Evolutionary conservation across 208 protist genomes (phyloP).

Genomic region (Acanthamoeba castellanii): DNA sequence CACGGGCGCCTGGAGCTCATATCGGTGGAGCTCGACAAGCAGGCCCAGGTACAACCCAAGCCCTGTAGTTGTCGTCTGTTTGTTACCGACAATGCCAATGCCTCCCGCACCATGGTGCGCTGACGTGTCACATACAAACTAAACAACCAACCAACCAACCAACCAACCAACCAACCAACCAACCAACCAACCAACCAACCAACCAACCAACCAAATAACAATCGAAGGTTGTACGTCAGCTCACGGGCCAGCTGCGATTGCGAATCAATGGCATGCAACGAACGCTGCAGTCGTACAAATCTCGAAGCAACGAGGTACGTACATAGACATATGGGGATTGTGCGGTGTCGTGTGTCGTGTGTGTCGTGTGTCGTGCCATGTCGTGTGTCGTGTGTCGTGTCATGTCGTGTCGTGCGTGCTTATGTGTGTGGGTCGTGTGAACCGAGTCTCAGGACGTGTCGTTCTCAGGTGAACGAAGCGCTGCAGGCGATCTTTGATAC

Average conservation of each 20-base stretch:
- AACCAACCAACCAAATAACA: background rate
- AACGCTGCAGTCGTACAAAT: constrained; percentile 15
- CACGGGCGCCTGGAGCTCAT: constrained; percentile 13
- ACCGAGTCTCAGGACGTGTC: background rate
- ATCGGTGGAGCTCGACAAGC: constrained; percentile 33
- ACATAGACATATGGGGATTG: too few relatives aligned
- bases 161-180: background rate
- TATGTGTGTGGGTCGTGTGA: too few relatives aligned
- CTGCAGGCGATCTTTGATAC: constrained; percentile 13
- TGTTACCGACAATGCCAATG: background rate
- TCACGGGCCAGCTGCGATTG: constrained; percentile 14
- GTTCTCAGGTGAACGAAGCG: background rate
- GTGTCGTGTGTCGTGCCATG: background rate
- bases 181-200: too few relatives aligned
- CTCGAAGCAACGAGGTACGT: constrained; percentile 28
- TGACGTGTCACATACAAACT: background rate
- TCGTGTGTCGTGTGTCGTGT: too few relatives aligned
- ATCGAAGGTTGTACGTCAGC: constrained; percentile 20
- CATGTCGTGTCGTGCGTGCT: background rate
- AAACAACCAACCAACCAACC: background rate
- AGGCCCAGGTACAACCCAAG: background rate
- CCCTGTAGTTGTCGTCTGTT: background rate
- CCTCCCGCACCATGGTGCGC: too few relatives aligned
- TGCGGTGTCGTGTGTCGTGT: too few relatives aligned
- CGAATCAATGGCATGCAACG: constrained; percentile 16